Conservation (phyloP, 208 protist species). For the Crithidia sp. region DNA sequence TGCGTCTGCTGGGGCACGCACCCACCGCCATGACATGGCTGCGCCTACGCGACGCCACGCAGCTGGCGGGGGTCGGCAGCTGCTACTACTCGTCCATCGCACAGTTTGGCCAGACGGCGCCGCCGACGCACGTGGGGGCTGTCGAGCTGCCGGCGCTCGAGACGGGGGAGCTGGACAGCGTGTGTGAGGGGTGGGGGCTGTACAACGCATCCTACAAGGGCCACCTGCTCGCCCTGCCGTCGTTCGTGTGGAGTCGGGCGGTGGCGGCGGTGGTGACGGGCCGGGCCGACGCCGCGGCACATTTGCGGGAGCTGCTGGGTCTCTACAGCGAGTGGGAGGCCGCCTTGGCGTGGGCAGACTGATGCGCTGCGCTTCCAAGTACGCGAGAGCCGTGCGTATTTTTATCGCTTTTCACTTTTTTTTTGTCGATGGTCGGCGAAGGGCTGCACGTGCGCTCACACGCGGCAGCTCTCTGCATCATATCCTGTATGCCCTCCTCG, state of each 20-base stretch:
- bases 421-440: not conserved
- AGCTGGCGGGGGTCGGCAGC: not conserved
- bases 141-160: not conserved
- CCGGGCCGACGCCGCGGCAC: not conserved
- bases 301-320: slow-evolving; percentile 1
- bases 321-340: slow-evolving; percentile 19
- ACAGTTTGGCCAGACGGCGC: not conserved
- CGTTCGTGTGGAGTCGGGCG: slow-evolving; percentile 6
- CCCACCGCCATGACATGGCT: slow-evolving; percentile 26
- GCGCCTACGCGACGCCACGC: slow-evolving; percentile 13
- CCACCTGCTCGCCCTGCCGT: slow-evolving; percentile 10
- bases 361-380: not conserved
- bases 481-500: too few relatives aligned
- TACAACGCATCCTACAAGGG: slow-evolving; percentile 8
- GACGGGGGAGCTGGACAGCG: not conserved
- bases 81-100: slow-evolving; percentile 21
- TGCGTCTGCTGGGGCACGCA: slow-evolving; percentile 11
- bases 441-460: too few relatives aligned
- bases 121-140: not conserved
- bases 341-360: not conserved
- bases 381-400: not conserved
- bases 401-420: not conserved
- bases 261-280: slow-evolving; percentile 19
- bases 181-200: slow-evolving; percentile 14
- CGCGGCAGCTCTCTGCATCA: too few relatives aligned